Percentiles rank a stretch among this genome's conserved stretches.
Conservation (phyloP, 768 basidiomycete species). For the Neoboletus brunneissimus region DNA sequence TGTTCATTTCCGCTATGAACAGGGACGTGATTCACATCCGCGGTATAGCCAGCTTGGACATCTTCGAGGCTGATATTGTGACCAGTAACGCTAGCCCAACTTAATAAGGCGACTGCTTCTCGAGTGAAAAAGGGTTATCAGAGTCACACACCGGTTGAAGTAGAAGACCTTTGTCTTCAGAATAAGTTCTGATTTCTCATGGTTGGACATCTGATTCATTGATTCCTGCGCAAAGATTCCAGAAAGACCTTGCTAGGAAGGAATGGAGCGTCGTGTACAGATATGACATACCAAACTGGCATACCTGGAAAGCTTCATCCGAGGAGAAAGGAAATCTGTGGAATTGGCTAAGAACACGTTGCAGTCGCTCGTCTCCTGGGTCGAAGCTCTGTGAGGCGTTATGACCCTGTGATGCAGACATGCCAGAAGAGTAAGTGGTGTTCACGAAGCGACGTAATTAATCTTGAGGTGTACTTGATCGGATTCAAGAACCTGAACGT, state of each 20-base stretch:
- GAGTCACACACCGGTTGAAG: constrained; percentile 55
- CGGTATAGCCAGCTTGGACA: constrained; percentile 11
- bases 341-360: constrained; percentile 34
- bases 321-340: constrained; percentile 49
- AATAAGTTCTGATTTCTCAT: constrained; percentile 45
- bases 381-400: constrained; percentile 9
- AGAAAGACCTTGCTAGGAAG: constrained; percentile 60
- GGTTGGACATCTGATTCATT: constrained; percentile 34
- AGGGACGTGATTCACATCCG: constrained; percentile 11
- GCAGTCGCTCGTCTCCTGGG: constrained; percentile 12
- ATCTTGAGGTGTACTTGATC: constrained; percentile 3
- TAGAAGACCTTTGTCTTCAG: constrained; percentile 64
- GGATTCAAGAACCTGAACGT: neutral
- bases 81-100: constrained; percentile 29
- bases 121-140: constrained; percentile 22
- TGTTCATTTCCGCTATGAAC: constrained; percentile 23
- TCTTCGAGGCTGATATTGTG: constrained; percentile 30
- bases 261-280: neutral
- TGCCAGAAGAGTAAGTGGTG: constrained; percentile 3
- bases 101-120: constrained; percentile 26
- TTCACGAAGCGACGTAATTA: constrained; percentile 15
- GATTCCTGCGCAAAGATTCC: constrained; percentile 48
- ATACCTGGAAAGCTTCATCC: constrained; percentile 61
- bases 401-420: constrained; percentile 18
- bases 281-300: constrained; percentile 1